A percentile compares a stretch with the other conserved stretches of the same genome.
Conservation (phyloP, 805 yeast genomes). For the Nakazawaea molendinolei region DNA sequence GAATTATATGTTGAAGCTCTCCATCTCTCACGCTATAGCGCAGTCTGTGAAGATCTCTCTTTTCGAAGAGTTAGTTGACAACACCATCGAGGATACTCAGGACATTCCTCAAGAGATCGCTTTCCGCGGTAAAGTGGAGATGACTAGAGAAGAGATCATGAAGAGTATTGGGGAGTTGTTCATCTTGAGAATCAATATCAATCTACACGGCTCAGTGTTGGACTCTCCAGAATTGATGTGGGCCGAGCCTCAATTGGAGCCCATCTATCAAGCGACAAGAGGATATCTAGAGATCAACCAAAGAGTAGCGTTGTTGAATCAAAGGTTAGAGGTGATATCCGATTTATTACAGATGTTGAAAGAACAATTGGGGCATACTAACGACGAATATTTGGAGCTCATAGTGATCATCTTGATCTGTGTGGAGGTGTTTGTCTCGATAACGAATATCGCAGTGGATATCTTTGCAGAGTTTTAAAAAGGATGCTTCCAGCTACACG, state of each 20-base stretch:
- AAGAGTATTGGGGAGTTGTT: slow-evolving; percentile 94
- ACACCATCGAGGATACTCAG: slow-evolving; percentile 95
- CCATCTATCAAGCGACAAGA: slow-evolving; percentile 94
- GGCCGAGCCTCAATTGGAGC: slow-evolving; percentile 97
- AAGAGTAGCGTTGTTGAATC: slow-evolving; percentile 83
- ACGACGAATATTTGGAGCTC: slow-evolving; percentile 60
- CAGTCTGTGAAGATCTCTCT: slow-evolving; percentile 93
- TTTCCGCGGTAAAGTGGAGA: slow-evolving; percentile 86
- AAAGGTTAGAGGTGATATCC: slow-evolving; percentile 86
- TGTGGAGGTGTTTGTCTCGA: slow-evolving; percentile 84
- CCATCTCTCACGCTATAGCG: slow-evolving; percentile 92
- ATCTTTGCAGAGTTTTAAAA: slow-evolving; percentile 17
- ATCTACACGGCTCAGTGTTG: slow-evolving; percentile 78
- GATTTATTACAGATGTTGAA: slow-evolving; percentile 93
- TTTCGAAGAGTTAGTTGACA: slow-evolving; percentile 93
- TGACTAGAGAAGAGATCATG: slow-evolving; percentile 94
- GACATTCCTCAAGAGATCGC: slow-evolving; percentile 97
- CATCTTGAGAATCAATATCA: slow-evolving; percentile 76
- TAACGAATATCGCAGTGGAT: slow-evolving; percentile 49
- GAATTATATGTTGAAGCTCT: slow-evolving; percentile 86
- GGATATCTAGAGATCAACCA: slow-evolving; percentile 95
- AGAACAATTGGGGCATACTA: slow-evolving; percentile 93
- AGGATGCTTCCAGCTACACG: no score
- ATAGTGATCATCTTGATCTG: slow-evolving; percentile 88
- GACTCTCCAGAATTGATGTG: slow-evolving; percentile 98